Evolutionary conservation across 2,329 filamentous ascomycete species (phyloP).

Genomic region (Fonsecaea multimorphosa): DNA sequence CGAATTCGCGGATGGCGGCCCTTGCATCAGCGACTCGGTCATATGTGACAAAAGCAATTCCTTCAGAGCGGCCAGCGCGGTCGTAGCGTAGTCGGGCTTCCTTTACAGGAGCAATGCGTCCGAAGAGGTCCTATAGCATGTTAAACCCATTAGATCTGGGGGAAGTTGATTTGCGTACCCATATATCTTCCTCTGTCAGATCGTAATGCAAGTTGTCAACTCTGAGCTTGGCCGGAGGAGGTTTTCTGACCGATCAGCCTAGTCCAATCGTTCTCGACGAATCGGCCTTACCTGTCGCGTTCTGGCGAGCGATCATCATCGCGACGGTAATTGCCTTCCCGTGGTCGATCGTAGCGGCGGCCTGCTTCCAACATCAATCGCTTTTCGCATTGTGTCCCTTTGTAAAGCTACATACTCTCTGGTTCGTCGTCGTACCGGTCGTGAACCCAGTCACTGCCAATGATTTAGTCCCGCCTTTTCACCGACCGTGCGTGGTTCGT

Average conservation of each 20-base stretch:
- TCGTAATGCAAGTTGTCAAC: conserved; percentile 95
- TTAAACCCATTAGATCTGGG: conserved; percentile 13
- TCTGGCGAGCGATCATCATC: conserved; percentile 50
- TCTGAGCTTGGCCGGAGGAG: conserved; percentile 71
- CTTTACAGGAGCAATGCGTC: conserved; percentile 73
- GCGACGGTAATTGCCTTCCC: conserved; percentile 30
- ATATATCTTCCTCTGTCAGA: conserved; percentile 80
- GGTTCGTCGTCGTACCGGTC: conserved; percentile 82
- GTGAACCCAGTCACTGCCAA: conserved; percentile 84
- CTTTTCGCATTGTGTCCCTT: conserved; percentile 22
- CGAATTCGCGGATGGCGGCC: conserved; percentile 77
- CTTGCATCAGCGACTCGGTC: conserved; percentile 72
- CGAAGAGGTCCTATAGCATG: conserved; percentile 74
- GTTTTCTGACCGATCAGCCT: conserved; percentile 53
- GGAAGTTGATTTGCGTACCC: conserved; percentile 59
- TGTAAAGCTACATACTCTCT: conserved; percentile 45
- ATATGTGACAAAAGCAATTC: conserved; percentile 84
- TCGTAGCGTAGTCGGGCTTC: conserved; percentile 80
- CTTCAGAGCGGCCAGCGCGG: conserved; percentile 84
- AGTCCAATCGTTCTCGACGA: background rate
- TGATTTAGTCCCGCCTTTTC: conserved; percentile 25
- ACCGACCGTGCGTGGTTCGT: conserved; percentile 32
- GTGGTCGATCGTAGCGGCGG: conserved; percentile 27
- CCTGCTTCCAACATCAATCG: conserved; percentile 42
- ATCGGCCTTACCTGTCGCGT: conserved; percentile 44